A percentile compares a stretch with the other conserved stretches of the same genome.
phyloP scores from a whole-genome alignment of 75 land plant species.

The Ceratopteris richardii region DNA sequence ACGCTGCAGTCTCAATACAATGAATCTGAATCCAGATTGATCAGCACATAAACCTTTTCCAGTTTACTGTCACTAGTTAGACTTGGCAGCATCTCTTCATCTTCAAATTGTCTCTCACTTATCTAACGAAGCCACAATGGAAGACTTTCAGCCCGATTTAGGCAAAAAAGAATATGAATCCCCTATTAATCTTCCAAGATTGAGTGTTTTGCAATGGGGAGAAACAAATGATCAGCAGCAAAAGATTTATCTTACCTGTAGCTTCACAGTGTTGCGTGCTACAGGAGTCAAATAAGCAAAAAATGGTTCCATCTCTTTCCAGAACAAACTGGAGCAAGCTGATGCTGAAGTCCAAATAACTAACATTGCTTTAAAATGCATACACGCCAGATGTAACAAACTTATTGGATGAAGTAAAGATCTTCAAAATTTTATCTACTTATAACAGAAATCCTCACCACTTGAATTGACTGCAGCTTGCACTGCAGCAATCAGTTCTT shows the following conservation, averaged over 20 bases:
- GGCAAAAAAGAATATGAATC: too few species aligned
- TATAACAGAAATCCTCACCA: slow-evolving; percentile 34
- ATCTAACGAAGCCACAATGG: not conserved
- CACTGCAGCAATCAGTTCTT: slow-evolving; percentile 65
- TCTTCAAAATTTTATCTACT: not conserved
- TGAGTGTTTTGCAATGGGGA: too few species aligned
- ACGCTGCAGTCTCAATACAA: too few species aligned
- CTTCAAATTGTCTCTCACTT: not conserved
- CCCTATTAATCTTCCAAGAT: too few species aligned
- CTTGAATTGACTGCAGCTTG: slow-evolving; percentile 48
- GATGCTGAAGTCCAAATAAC: slow-evolving; percentile 25
- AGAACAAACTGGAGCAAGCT: slow-evolving; percentile 44
- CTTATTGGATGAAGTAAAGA: not conserved
- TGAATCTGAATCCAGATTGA: too few species aligned
- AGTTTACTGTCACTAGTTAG: not conserved
- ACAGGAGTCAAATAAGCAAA: slow-evolving; percentile 52
- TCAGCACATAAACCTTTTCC: not conserved
- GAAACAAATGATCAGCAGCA: not conserved
- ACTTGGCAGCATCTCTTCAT: not conserved
- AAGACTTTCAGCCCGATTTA: too few species aligned
- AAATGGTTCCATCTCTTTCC: slow-evolving; percentile 73
- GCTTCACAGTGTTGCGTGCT: slow-evolving; percentile 39
- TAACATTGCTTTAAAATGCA: not conserved
- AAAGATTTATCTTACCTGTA: slow-evolving; percentile 30
- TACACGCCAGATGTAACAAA: not conserved